Evolutionary conservation across 2,329 filamentous ascomycete species (phyloP).

Genomic region (Fusarium sp.): DNA sequence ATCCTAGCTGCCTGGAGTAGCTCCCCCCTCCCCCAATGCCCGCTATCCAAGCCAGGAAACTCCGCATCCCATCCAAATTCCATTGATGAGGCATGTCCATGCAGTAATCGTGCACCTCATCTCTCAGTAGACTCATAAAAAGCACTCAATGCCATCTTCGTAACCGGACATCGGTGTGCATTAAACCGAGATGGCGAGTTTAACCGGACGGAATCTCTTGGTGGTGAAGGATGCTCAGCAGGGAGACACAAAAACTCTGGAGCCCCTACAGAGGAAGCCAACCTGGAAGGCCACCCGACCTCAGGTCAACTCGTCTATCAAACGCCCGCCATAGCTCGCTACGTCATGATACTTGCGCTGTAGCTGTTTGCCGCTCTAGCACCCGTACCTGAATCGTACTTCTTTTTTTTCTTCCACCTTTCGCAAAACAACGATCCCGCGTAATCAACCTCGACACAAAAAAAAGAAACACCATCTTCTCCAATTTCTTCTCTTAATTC

Average conservation of each 20-base stretch:
- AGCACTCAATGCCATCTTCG: conserved; percentile 7
- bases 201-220: conserved; percentile 25
- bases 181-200: conserved; percentile 24
- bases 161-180: conserved; percentile 40
- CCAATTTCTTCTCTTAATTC: conserved; percentile 14
- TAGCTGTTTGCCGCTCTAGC: conserved; percentile 22
- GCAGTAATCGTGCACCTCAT: neutral
- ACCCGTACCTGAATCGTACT: conserved; percentile 18
- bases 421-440: neutral
- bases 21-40: no score
- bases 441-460: neutral
- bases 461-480: neutral
- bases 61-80: conserved; percentile 27
- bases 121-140: conserved; percentile 15
- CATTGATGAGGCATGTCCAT: conserved; percentile 16
- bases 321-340: conserved; percentile 25
- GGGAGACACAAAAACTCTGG: conserved; percentile 35
- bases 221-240: conserved; percentile 25
- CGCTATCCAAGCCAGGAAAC: conserved; percentile 13
- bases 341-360: conserved; percentile 20
- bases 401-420: neutral
- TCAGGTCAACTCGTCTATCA: conserved; percentile 22
- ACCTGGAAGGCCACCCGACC: neutral
- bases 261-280: conserved; percentile 21
- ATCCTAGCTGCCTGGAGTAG: conserved; percentile 20